Evolutionary conservation across 1,284 basidiomycete genomes (phyloP), one percentile per base, ranked within the genome.

Genomic region (Microbotryomycetes sp.): DNA sequence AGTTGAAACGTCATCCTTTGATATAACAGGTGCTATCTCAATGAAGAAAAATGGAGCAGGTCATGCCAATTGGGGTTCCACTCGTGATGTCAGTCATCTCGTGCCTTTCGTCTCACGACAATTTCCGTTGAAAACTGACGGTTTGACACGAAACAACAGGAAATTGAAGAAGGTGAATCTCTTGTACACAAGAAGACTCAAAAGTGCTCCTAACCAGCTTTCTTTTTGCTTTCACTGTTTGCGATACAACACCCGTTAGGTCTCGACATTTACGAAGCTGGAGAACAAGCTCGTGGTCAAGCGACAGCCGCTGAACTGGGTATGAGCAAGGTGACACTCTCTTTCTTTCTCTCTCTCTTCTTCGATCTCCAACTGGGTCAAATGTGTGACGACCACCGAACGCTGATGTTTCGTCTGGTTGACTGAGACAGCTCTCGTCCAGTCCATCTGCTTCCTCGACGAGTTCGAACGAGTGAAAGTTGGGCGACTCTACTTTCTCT

Each of bases 311-410:
- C 23, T 29, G 49, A 51, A 22, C 26, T 51, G 9, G 49, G 49
- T 29, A 51, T 51, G 49, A 29, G 23, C 49, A 51, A 51, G 26
- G 47, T 48, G n/a, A n/a, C n/a, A n/a, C n/a, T n/a, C n/a, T n/a
- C n/a, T n/a, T n/a, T n/a, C n/a, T n/a, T n/a, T n/a, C n/a, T n/a
- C n/a, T n/a, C n/a, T n/a, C n/a, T n/a, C n/a, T n/a, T n/a, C n/a
- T n/a, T n/a, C n/a, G n/a, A n/a, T n/a, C n/a, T n/a, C n/a, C n/a
- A n/a, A n/a, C n/a, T n/a, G n/a, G n/a, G n/a, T n/a, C n/a, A n/a
- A n/a, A n/a, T n/a, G n/a, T n/a, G n/a, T n/a, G n/a, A n/a, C n/a
- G n/a, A n/a, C n/a, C n/a, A n/a, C n/a, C n/a, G n/a, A n/a, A n/a
- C n/a, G n/a, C n/a, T n/a, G n/a, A n/a, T n/a, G n/a, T n/a, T n/a